These are phyloP conservation scores for Rhodosporidiobolus odoratus DNA, from an alignment of 768 basidiomycete genomes.

Conservation along the genomic window DNA sequence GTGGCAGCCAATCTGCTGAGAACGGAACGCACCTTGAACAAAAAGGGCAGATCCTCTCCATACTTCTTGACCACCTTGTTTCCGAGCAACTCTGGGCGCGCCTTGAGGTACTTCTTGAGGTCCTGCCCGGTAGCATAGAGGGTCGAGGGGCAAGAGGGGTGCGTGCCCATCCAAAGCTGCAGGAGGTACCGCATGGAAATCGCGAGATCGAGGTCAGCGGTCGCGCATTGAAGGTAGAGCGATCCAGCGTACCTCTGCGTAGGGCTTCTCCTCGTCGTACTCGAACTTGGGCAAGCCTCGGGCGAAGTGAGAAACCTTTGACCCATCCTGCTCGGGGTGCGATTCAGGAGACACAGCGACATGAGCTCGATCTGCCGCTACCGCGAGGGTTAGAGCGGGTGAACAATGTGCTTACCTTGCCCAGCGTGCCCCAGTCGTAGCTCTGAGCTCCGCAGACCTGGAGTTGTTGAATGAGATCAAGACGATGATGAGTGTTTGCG, in stretches of 20 bases:
- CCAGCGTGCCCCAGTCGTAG: conserved; percentile 93
- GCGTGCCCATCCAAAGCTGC: conserved; percentile 99
- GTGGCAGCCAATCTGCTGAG: conserved; percentile 58
- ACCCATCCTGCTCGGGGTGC: conserved; percentile 44
- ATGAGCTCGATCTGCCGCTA: neutral
- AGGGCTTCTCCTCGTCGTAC: conserved; percentile 67
- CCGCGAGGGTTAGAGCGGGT: neutral
- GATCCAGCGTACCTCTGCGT: conserved; percentile 72
- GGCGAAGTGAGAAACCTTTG: conserved; percentile 85
- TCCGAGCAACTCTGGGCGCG: conserved; percentile 67
- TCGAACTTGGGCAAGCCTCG: conserved; percentile 60
- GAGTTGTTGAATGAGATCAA: neutral
- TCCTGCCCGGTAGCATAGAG: conserved; percentile 52
- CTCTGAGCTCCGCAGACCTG: conserved; percentile 64
- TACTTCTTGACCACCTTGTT: conserved; percentile 56
- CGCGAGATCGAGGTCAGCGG: neutral
- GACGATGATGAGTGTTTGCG: neutral
- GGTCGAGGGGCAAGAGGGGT: conserved; percentile 66
- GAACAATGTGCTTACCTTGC: conserved; percentile 48
- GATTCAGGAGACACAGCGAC: neutral
- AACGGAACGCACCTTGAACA: conserved; percentile 65
- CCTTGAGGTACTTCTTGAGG: conserved; percentile 59
- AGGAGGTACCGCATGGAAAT: too few relatives aligned
- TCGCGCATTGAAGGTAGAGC: neutral
- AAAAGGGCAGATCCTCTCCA: conserved; percentile 73